Base-by-base conservation (phyloP, 2,329 filamentous ascomycete species). In the Exophiala sp. region DNA sequence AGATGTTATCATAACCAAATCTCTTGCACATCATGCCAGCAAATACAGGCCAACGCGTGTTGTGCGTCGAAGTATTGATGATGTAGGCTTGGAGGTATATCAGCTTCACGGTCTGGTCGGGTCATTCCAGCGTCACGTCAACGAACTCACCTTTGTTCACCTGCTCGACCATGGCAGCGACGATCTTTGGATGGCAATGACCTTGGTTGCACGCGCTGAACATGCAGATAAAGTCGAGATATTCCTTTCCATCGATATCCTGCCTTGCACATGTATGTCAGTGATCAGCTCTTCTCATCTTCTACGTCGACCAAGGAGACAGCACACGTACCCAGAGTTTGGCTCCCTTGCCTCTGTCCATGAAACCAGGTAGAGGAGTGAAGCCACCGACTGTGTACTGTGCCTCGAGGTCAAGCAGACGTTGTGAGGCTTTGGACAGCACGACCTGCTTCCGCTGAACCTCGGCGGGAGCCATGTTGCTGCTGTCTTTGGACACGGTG, bases 131-230 rank as follows among this genome's bases (percentile, higher is more conserved):
- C 32, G 4, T n/a, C 13, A 6, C 13, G 5, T 18, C 16, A 4
- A 35, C 13, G n/a, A n/a, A n/a, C 16, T n/a, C 6, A 35, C 32
- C 32, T 35, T 35, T 35, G 5, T 35, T 6, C 13, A 35, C 6
- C 73, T 97, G 91, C 59, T 95, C 87, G 30, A 81, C 82, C 55
- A 98, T 75, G 13, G 89, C 86, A 70, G 90, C 88, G 66, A 97
- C 82, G 50, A 97, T 82, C 73, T 95, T 89, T 3, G 91, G 93
- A 73, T 97, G 90, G 72, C 90, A 96, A 71, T 97, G 91, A 57
- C 91, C 91, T 72, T 96, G 91, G 75, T 96, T 96, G 66, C 96
- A 88, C 55, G 91, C 91, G 62, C 86, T 93, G 78, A 97, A 97
- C 58, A 91, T 91, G 43, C 90, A 96, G 60, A 97, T 81, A 73